Evolutionary conservation across 331 rosid genomes (phyloP).

Genomic region (Dryas integrifolia): DNA sequence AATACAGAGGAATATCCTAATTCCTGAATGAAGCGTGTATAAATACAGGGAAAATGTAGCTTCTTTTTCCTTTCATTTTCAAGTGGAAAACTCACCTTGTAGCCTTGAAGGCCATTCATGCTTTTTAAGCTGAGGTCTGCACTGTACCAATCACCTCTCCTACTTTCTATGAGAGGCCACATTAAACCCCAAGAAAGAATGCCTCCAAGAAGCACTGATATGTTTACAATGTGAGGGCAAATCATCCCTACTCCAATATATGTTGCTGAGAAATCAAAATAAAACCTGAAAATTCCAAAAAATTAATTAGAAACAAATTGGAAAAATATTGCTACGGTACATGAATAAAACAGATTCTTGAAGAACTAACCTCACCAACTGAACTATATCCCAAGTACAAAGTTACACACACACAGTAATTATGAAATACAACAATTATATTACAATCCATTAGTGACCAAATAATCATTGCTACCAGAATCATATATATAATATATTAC

Average conservation of each 20-base stretch:
- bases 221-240: constrained; percentile 67
- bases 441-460: neutral
- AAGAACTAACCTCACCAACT: neutral
- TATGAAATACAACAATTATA: neutral
- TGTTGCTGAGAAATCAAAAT: constrained; percentile 68
- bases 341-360: too few species aligned
- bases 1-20: neutral
- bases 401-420: too few species aligned
- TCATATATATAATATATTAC: too few species aligned
- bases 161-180: constrained; percentile 73
- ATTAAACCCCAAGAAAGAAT: constrained; percentile 77
- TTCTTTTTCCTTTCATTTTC: neutral
- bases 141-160: constrained; percentile 54
- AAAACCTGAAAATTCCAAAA: constrained; percentile 42
- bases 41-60: too few species aligned
- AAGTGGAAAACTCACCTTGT: constrained; percentile 44
- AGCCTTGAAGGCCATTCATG: constrained; percentile 61
- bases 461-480: neutral
- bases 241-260: constrained; percentile 81
- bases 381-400: neutral
- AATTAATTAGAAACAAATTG: neutral
- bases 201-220: constrained; percentile 71
- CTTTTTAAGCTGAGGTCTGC: constrained; percentile 17
- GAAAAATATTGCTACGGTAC: too few species aligned
- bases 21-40: too few species aligned